Conservation (phyloP, 176 grass and related monocot species). For the Triticum turgidum region DNA sequence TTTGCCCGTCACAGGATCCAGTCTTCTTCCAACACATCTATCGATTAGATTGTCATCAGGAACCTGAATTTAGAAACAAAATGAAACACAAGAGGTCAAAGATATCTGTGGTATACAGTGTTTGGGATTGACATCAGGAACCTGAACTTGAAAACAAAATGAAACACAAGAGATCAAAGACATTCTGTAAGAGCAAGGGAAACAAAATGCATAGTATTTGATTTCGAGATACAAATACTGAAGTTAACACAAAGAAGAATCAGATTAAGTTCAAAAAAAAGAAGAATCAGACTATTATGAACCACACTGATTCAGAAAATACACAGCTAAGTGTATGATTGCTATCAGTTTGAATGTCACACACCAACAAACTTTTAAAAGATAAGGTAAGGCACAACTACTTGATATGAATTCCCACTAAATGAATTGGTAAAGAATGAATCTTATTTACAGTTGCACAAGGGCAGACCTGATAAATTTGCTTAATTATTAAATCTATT, state of each 20-base stretch:
- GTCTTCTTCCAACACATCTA: slow-evolving; percentile 93
- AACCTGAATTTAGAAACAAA: slow-evolving; percentile 66
- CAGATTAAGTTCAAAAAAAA: too few relatives aligned
- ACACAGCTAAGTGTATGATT: neutral
- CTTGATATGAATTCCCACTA: neutral
- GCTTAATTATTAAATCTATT: neutral
- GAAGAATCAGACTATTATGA: neutral
- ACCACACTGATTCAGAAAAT: neutral
- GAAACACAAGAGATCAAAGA: slow-evolving; percentile 28
- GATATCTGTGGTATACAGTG: neutral
- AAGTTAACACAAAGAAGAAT: neutral
- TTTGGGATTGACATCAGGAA: slow-evolving; percentile 69
- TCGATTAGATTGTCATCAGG: slow-evolving; percentile 87
- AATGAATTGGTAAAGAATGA: slow-evolving; percentile 2
- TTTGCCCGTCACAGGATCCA: slow-evolving; percentile 86
- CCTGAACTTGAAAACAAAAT: slow-evolving; percentile 55
- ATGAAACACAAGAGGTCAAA: slow-evolving; percentile 31
- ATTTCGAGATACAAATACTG: neutral
- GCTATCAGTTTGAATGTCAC: neutral
- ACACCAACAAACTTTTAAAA: neutral
- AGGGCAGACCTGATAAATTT: neutral
- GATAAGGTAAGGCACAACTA: neutral
- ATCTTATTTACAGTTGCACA: neutral
- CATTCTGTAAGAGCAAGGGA: neutral
- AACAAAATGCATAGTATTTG: neutral